Conservation (phyloP, 495 filamentous ascomycete species). For the Tuber indicum region DNA sequence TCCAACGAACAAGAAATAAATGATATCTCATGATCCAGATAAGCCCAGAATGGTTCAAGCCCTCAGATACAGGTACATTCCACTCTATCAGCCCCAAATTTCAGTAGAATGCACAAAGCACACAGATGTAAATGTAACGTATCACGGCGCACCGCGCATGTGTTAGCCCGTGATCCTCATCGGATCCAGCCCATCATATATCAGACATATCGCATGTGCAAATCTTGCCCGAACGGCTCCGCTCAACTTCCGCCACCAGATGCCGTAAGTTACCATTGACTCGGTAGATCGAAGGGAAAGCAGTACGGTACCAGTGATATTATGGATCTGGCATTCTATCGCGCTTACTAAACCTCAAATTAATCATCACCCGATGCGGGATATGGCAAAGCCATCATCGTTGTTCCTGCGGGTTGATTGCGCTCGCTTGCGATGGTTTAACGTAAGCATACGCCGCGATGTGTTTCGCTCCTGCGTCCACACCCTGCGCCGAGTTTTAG, state of each 20-base stretch:
- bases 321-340: not conserved
- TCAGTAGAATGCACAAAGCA: slow-evolving; percentile 2
- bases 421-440: not conserved
- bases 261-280: not conserved
- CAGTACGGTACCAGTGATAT: not conserved
- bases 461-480: not conserved
- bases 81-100: not conserved
- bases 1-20: not conserved
- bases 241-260: not conserved
- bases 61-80: not conserved
- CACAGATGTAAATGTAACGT: not conserved
- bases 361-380: not conserved
- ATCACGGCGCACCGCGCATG: not conserved
- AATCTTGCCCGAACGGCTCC: not conserved
- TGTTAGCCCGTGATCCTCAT: not conserved
- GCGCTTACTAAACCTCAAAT: not conserved
- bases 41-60: not conserved
- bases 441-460: not conserved
- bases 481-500: not conserved
- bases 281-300: not conserved
- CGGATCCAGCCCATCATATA: not conserved
- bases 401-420: not conserved
- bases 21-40: not conserved
- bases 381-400: not conserved
- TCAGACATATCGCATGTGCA: not conserved